Base-by-base conservation (phyloP, 2,329 filamentous ascomycete genomes). In the Plectosphaerella plurivora region DNA sequence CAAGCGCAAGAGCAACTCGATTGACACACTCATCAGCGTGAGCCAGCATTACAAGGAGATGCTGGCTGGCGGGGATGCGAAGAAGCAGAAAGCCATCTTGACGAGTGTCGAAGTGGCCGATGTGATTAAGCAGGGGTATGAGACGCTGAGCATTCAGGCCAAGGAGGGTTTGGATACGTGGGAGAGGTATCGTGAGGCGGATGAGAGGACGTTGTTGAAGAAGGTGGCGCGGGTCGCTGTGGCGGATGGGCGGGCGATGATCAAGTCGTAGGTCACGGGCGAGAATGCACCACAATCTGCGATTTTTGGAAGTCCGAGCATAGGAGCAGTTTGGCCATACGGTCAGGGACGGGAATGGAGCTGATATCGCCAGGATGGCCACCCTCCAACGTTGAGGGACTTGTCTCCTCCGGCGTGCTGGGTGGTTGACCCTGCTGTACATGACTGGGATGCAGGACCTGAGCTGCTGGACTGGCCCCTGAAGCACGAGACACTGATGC, bases 71-170 rank as follows among this genome's bases (percentile, higher is more conserved):
- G 44, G 44, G 22, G 44, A 46, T 18, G 25, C 44, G 14, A 50
- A 44, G 18, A 67, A 68, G 41, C 71, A 70, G 55, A 77, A 70
- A 59, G 80, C 82, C 55, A 88, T 88, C 59, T 73, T 97, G 54
- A 96, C 89, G 53, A 91, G 88, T 37, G 78, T 83, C 48, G 89
- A 97, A 66, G 91, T 99, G 39, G 87, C 87, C 42, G 87, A 89
- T 59, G 89, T 97, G 25, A 97, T 99, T 69, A 96, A 96, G 73
- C 88, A 95, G 68, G 94, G 94, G 0, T 97, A 97, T 64, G 93
- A 97, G 69, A 96, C 92, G 36, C 71, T 99, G 62, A 93, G 88
- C 57, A 95, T 99, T 51, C 89, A 95, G 69, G 85, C 90, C 0
- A 91, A 87, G 62, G 92, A 96, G 65, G 92, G 89, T 0, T 68